phyloP scores from a whole-genome alignment of 345 rosid species.

The Melaleuca quinquenervia region DNA sequence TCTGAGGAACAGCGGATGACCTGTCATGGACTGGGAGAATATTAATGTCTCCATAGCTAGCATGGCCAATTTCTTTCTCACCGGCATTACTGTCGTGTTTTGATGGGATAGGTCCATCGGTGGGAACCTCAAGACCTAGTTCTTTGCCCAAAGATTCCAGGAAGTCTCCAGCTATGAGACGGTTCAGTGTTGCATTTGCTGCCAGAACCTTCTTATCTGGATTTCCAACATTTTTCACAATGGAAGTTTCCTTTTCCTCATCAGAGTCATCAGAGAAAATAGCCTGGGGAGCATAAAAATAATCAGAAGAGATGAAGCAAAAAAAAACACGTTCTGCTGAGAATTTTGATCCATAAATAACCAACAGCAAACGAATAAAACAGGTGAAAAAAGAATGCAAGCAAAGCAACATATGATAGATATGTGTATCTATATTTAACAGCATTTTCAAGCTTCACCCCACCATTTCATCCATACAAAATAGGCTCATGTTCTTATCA shows the following conservation, averaged over 20 bases:
- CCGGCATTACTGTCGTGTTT: constrained; percentile 9
- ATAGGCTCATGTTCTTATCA: background rate
- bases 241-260: constrained; percentile 43
- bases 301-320: background rate
- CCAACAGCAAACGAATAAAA: background rate
- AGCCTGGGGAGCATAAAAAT: constrained; percentile 38
- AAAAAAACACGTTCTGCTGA: background rate
- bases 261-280: constrained; percentile 93
- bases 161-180: constrained; percentile 89
- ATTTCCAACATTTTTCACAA: constrained; percentile 25
- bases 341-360: background rate
- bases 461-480: background rate
- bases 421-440: background rate
- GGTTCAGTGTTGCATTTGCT: constrained; percentile 70
- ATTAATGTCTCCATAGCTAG: constrained; percentile 7
- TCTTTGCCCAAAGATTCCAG: constrained; percentile 91
- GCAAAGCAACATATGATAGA: background rate
- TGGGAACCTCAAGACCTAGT: constrained; percentile 89
- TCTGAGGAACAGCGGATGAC: background rate
- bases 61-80: constrained; percentile 16
- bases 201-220: constrained; percentile 60
- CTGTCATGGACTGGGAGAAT: constrained; percentile 1
- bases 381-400: background rate
- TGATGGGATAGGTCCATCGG: constrained; percentile 31
- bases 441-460: background rate